phyloP scores from a whole-genome alignment of 2,329 filamentous ascomycete genomes.

The Arthrobotrys iridis region DNA sequence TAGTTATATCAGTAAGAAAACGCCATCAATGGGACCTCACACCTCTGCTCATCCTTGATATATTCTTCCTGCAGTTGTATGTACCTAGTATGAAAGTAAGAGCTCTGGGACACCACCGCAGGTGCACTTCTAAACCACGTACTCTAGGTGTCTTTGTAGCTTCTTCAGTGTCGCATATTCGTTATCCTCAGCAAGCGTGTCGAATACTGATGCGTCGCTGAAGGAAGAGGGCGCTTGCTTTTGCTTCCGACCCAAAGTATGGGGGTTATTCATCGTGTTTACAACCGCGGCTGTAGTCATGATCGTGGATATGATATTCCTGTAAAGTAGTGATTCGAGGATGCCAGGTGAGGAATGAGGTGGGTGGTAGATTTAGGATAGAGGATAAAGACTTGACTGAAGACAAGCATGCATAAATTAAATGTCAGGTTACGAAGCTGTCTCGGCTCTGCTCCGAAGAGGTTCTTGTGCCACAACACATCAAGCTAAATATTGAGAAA shows the following conservation, averaged over 20 bases:
- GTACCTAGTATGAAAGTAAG: constrained; percentile 68
- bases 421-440: no score
- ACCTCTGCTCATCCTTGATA: constrained; percentile 99
- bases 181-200: constrained; percentile 81
- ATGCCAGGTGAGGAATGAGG: not conserved
- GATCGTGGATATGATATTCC: not conserved
- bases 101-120: not conserved
- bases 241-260: constrained; percentile 28
- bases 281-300: constrained; percentile 23
- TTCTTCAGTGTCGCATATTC: constrained; percentile 97
- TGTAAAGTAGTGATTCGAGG: not conserved
- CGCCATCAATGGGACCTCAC: not conserved
- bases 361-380: not conserved
- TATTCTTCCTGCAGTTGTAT: constrained; percentile 99
- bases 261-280: constrained; percentile 5
- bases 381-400: not conserved
- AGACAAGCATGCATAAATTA: no score
- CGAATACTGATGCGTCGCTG: constrained; percentile 69
- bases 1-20: constrained; percentile 36
- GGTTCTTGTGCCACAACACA: no score
- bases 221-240: constrained; percentile 39
- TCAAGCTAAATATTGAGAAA: no score
- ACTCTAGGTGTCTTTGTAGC: constrained; percentile 95
- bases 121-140: constrained; percentile 61
- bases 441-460: no score